A percentile compares a stretch with the other conserved stretches of the same genome.
These are phyloP conservation scores for Dothistroma pini DNA, from an alignment of 2,329 filamentous ascomycete genomes.

Conservation along the genomic window DNA sequence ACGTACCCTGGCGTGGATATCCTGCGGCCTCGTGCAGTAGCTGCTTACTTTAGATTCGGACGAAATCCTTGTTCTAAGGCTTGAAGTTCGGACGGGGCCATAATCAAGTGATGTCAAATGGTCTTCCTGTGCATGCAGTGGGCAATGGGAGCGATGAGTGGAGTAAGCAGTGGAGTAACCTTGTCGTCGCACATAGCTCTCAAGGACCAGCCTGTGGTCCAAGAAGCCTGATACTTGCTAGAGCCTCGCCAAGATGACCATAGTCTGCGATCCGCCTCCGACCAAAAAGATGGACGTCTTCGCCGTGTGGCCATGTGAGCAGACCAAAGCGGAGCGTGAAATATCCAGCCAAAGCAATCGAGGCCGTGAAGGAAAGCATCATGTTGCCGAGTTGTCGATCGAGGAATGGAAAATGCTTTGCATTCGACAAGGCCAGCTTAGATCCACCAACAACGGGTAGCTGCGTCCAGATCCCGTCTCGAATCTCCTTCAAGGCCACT, in stretches of 20 bases:
- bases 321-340: constrained; percentile 26
- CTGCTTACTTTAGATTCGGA: neutral
- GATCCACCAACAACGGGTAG: constrained; percentile 22
- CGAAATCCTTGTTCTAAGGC: neutral
- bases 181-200: neutral
- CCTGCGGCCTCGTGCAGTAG: neutral
- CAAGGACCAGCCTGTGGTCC: constrained; percentile 13
- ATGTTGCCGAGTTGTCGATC: constrained; percentile 22
- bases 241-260: constrained; percentile 34
- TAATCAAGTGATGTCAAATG: neutral
- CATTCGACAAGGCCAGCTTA: constrained; percentile 15
- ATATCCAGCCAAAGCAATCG: constrained; percentile 18
- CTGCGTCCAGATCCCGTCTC: constrained; percentile 20
- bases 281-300: constrained; percentile 35
- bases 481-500: constrained; percentile 13
- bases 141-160: neutral
- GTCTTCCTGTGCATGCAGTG: neutral
- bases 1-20: neutral
- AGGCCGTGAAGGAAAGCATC: constrained; percentile 18
- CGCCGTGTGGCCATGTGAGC: constrained; percentile 33
- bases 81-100: neutral
- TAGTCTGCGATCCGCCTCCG: constrained; percentile 33
- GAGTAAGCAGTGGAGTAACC: neutral
- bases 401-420: constrained; percentile 15
- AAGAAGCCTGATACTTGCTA: constrained; percentile 31